Percentiles rank a stretch among this genome's conserved stretches.
These are phyloP conservation scores for Aspergillus pseudoglaucus DNA, from an alignment of 2,329 filamentous ascomycete genomes.

Conservation along the genomic window DNA sequence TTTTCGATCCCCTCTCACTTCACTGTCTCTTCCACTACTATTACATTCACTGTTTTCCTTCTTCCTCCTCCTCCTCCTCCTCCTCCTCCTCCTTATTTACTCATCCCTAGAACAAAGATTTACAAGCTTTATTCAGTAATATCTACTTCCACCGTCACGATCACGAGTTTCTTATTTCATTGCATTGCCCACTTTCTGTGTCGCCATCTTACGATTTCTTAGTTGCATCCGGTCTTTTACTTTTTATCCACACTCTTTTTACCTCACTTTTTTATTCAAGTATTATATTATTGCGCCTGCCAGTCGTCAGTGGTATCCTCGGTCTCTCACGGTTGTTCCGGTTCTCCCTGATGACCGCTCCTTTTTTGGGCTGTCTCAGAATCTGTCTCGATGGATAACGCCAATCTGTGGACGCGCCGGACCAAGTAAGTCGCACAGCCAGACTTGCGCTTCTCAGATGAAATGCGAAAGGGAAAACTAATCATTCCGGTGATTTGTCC, in stretches of 20 bases:
- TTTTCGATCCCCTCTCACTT: not conserved
- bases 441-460: not conserved
- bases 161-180: slow-evolving; percentile 13
- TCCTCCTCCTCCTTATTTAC: not conserved
- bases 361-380: slow-evolving; percentile 28
- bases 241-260: not conserved
- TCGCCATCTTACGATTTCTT: slow-evolving; percentile 2
- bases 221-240: not conserved
- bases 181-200: slow-evolving; percentile 2
- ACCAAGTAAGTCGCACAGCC: slow-evolving; percentile 37
- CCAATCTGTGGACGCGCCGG: slow-evolving; percentile 45
- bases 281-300: slow-evolving; percentile 2
- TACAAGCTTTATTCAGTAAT: too few relatives aligned
- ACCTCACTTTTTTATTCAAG: slow-evolving; percentile 7
- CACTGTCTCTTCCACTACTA: slow-evolving; percentile 3
- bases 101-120: not conserved
- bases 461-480: slow-evolving; percentile 1
- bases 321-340: not conserved
- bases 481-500: slow-evolving; percentile 16
- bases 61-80: not conserved
- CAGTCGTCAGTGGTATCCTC: not conserved
- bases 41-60: not conserved
- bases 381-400: slow-evolving; percentile 42
- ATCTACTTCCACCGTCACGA: slow-evolving; percentile 10
- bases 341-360: slow-evolving; percentile 32